These are phyloP conservation scores for Coleophoma cylindrospora DNA, from an alignment of 2,329 filamentous ascomycete genomes.

Conservation along the genomic window DNA sequence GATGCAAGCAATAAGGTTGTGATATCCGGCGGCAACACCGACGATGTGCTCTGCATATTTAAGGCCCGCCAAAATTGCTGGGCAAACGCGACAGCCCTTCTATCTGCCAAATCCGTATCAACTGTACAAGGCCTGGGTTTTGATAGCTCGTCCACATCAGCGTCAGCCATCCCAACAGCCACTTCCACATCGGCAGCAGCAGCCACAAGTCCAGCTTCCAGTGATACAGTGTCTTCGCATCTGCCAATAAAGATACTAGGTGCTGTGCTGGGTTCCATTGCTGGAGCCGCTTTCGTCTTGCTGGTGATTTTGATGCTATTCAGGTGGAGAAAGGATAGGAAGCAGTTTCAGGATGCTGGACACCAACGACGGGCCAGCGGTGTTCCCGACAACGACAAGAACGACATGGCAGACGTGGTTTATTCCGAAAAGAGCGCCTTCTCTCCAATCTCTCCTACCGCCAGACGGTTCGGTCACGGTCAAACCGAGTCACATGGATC, in stretches of 20 bases:
- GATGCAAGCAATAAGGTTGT: slow-evolving; percentile 63
- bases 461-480: slow-evolving; percentile 39
- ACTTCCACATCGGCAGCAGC: slow-evolving; percentile 22
- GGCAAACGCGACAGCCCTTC: slow-evolving; percentile 57
- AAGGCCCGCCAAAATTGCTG: slow-evolving; percentile 71
- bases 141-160: slow-evolving; percentile 18
- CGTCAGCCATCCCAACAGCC: slow-evolving; percentile 10
- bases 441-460: slow-evolving; percentile 27
- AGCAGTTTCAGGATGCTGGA: slow-evolving; percentile 41
- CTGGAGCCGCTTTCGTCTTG: slow-evolving; percentile 54
- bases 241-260: slow-evolving; percentile 62
- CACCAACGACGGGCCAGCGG: slow-evolving; percentile 38
- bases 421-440: slow-evolving; percentile 30
- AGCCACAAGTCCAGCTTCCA: slow-evolving; percentile 24
- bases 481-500: slow-evolving; percentile 49
- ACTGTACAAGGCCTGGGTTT: slow-evolving; percentile 6
- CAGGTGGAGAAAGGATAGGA: slow-evolving; percentile 53
- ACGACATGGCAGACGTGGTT: slow-evolving; percentile 39
- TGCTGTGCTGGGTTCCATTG: slow-evolving; percentile 75
- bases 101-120: slow-evolving; percentile 14
- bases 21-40: slow-evolving; percentile 67
- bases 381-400: slow-evolving; percentile 56
- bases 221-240: slow-evolving; percentile 28
- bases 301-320: slow-evolving; percentile 61
- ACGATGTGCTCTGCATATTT: slow-evolving; percentile 71